Base-by-base conservation (phyloP, 1,139 yeast genomes). In the Suhomyces anneliseae region DNA sequence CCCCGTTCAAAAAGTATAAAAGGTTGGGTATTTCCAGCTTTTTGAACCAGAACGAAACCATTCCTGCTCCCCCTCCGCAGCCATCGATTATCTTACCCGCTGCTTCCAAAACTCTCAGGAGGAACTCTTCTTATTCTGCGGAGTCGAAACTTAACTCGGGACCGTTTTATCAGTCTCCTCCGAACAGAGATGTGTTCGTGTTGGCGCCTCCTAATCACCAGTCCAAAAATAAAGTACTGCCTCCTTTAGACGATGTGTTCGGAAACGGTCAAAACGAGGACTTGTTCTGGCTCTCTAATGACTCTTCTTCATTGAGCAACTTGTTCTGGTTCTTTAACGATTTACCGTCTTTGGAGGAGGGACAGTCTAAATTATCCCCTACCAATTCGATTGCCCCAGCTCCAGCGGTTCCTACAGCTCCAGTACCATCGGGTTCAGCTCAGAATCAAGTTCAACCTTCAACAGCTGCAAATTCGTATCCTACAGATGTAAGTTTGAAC, bases 291-390 rank as follows among this genome's bases (percentile, higher is more conserved):
- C 15, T 36, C 8, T 36, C 32, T 8, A 36, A 36, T 12, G 39
- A 36, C 8, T 36, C 39, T 24, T 36, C 39, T 11, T 36, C 39
- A 10, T 36, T 26, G 32, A 36, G 39, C 33, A 36, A 36, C 15
- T 26, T 36, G 12, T 36, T 36, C 12, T 36, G 39, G 39, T 36
- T 36, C 14, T 36, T 36, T 14, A 36, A 36, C 12, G 39, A 36
- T 26, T 11, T 26, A n/a, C 32, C 39, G 6, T 14, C 39, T 8
- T 12, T 36, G 6, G 32, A 36, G 5, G 12, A 10, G 11, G n/a
- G 27, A 1, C 12, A 27, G 8, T n/a, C 29, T 24, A 36, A 27
- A 24, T 6, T 36, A 36, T 24, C 39, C 3, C 39, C 39, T 14
- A 24, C 39, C 7, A 19, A 19, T 8, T 14, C 24, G 2, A 29